Evolutionary conservation across 352 stramenopile species (phyloP).

Genomic region (Globisporangium canariense): DNA sequence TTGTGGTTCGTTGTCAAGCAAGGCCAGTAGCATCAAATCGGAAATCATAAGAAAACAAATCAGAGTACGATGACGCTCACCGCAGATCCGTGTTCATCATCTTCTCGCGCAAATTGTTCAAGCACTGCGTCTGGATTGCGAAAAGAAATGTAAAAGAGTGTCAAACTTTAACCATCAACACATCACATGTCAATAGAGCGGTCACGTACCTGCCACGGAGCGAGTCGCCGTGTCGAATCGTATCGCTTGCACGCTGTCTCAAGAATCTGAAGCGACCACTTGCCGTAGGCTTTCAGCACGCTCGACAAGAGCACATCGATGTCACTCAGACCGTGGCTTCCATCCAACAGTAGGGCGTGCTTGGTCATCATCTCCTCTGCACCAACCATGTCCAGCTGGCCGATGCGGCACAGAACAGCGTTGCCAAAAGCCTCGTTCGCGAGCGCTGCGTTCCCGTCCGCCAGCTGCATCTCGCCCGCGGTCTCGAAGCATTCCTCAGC

Average conservation of each 20-base stretch:
- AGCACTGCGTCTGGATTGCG: slow-evolving; percentile 39
- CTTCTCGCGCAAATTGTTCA: slow-evolving; percentile 50
- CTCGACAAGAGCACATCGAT: slow-evolving; percentile 53
- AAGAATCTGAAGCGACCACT: slow-evolving; percentile 50
- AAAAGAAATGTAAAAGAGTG: background rate
- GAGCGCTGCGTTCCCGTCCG: slow-evolving; percentile 26
- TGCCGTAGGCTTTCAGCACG: slow-evolving; percentile 53
- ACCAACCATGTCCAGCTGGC: slow-evolving; percentile 47
- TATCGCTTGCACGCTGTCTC: slow-evolving; percentile 50
- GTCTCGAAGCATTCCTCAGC: slow-evolving; percentile 57
- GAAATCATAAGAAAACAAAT: background rate
- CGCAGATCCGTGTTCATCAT: slow-evolving; percentile 51
- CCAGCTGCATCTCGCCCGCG: slow-evolving; percentile 46
- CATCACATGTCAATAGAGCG: background rate
- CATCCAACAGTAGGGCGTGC: slow-evolving; percentile 32
- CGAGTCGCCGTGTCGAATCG: slow-evolving; percentile 36
- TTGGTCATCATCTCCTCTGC: slow-evolving; percentile 50
- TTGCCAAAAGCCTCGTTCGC: slow-evolving; percentile 59
- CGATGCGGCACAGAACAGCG: slow-evolving; percentile 59
- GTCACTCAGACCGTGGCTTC: slow-evolving; percentile 33
- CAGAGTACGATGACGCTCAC: slow-evolving; percentile 15
- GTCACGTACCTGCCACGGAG: slow-evolving; percentile 58
- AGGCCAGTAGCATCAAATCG: background rate
- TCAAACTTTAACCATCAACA: background rate
- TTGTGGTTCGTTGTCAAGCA: background rate